These are phyloP conservation scores for Ceratonia siliqua DNA, from an alignment of 306 rosid genomes.

Conservation along the genomic window DNA sequence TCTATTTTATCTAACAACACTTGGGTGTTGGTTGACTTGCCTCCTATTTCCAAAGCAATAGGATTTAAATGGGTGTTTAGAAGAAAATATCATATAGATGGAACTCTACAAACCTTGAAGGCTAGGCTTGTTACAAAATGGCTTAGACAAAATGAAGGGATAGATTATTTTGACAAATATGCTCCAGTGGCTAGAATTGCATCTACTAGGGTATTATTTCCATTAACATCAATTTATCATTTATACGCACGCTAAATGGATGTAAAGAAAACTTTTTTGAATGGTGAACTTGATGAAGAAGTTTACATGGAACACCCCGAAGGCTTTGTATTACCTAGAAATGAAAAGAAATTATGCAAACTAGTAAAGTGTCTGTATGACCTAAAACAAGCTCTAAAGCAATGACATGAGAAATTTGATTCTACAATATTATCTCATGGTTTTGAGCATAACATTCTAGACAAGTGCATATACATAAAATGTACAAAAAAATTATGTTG, in stretches of 20 bases:
- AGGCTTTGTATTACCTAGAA: background rate
- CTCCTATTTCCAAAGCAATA: too few species aligned
- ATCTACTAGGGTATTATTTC: background rate
- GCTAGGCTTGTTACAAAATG: background rate
- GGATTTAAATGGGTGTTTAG: too few species aligned
- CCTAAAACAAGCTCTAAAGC: too few species aligned
- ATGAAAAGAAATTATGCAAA: background rate
- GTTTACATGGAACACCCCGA: too few species aligned
- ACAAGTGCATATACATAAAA: too few species aligned
- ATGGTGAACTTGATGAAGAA: too few species aligned
- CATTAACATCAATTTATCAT: background rate
- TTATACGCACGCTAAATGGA: background rate
- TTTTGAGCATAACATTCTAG: too few species aligned
- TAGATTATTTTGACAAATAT: background rate
- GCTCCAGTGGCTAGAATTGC: background rate
- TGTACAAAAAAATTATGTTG: too few species aligned
- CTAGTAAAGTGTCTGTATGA: background rate
- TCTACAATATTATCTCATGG: too few species aligned
- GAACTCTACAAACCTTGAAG: background rate
- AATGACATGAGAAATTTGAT: too few species aligned
- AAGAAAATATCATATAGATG: background rate
- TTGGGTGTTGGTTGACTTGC: too few species aligned
- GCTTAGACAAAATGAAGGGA: background rate
- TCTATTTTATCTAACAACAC: too few species aligned
- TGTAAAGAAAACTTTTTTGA: background rate